Evolutionary conservation across 352 stramenopile genomes (phyloP).

Genomic region (Pilasporangium apinafurcum): DNA sequence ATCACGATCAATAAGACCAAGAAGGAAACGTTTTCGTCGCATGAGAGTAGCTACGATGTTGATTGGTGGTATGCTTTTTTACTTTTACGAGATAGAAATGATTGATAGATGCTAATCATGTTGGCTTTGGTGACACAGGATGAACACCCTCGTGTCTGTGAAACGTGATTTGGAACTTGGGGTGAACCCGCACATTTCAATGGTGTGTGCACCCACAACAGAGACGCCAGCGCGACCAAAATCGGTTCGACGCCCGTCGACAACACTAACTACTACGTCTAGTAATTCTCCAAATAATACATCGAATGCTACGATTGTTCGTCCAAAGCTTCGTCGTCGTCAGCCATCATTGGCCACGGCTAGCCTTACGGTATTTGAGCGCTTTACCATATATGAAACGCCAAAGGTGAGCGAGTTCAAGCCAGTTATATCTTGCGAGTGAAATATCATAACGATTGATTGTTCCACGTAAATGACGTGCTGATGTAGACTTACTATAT

Average conservation of each 20-base stretch:
- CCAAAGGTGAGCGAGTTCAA: conserved; percentile 18
- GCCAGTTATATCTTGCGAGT: too few relatives aligned
- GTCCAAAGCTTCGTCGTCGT: conserved; percentile 42
- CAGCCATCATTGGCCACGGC: conserved; percentile 64
- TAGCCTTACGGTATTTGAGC: conserved; percentile 62
- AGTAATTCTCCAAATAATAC: conserved; percentile 6
- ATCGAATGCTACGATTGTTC: conserved; percentile 1
- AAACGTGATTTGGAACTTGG: conserved; percentile 69
- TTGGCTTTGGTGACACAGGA: conserved; percentile 23
- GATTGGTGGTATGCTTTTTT: conserved; percentile 77
- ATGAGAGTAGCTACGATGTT: conserved; percentile 80
- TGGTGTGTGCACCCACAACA: conserved; percentile 49
- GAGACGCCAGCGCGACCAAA: conserved; percentile 16
- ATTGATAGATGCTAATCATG: not conserved
- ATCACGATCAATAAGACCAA: conserved; percentile 55
- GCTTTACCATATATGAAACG: conserved; percentile 84
- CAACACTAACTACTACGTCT: not conserved
- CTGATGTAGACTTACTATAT: conserved; percentile 42
- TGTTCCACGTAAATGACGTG: not conserved
- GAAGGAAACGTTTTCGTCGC: conserved; percentile 81
- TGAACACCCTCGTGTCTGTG: conserved; percentile 72
- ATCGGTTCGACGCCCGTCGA: conserved; percentile 9
- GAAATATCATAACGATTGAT: not conserved
- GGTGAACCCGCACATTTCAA: conserved; percentile 47
- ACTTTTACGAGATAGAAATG: not conserved